A percentile compares a stretch with the other conserved stretches of the same genome.
Conservation (phyloP, 108 stramenopile genomes). For the Heterococcus sp. region DNA sequence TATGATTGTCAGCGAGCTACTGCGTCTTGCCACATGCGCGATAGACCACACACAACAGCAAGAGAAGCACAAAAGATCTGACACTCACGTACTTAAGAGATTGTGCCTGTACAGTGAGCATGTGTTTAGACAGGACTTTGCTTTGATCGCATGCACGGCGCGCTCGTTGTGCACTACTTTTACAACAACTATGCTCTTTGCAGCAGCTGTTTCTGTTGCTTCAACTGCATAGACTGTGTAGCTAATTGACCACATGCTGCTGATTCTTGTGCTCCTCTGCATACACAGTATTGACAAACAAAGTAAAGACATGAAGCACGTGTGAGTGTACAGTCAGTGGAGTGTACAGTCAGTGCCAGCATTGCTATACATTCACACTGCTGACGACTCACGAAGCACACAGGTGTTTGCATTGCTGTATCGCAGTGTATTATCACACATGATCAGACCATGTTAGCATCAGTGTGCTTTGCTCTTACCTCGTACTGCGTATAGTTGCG, state of each 20-base stretch:
- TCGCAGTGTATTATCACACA: too few relatives aligned
- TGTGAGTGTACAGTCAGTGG: neutral
- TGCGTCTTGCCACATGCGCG: too few relatives aligned
- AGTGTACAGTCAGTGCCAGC: neutral
- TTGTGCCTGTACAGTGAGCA: too few relatives aligned
- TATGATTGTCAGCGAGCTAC: too few relatives aligned
- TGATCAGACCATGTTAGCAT: neutral
- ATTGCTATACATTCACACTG: neutral
- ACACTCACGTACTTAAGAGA: too few relatives aligned
- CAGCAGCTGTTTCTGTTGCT: neutral
- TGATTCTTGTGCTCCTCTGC: conserved; percentile 15
- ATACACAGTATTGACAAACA: neutral
- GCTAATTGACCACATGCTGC: conserved; percentile 29
- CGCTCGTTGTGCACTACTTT: too few relatives aligned
- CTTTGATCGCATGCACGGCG: too few relatives aligned
- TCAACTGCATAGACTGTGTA: neutral
- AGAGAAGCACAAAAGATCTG: too few relatives aligned
- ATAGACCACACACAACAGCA: too few relatives aligned
- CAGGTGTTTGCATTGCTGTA: neutral
- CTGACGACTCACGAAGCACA: neutral
- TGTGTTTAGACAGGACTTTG: too few relatives aligned
- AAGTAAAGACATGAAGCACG: neutral
- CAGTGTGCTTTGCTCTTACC: neutral
- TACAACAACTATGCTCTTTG: too few relatives aligned
- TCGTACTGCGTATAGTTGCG: neutral